Evolutionary conservation across 257 asterid genomes (phyloP).

Genomic region (Parsonsia alboflavescens): DNA sequence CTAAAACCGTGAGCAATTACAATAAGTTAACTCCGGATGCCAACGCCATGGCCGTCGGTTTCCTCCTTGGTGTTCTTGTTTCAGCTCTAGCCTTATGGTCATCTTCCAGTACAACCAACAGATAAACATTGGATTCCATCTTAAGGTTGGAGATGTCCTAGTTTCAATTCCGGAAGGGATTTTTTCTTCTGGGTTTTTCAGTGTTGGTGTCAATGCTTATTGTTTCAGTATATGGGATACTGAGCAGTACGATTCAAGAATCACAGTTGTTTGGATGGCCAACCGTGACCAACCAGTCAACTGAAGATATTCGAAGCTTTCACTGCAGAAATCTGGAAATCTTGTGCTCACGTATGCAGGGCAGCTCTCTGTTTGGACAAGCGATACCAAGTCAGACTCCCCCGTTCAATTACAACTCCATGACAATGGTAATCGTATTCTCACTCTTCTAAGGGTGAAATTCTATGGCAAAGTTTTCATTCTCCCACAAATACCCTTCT

Average conservation of each 20-base stretch:
- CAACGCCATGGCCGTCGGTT: constrained; percentile 10
- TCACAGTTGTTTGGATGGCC: constrained; percentile 39
- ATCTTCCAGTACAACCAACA: constrained; percentile 9
- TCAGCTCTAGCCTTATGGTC: background rate
- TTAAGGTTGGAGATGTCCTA: background rate
- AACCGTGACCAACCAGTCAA: constrained; percentile 34
- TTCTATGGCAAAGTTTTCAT: constrained; percentile 39
- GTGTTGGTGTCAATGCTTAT: constrained; percentile 28
- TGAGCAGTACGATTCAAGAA: constrained; percentile 5
- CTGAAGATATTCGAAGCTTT: constrained; percentile 16
- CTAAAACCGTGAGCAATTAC: background rate
- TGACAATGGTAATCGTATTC: constrained; percentile 34
- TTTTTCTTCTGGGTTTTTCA: constrained; percentile 29
- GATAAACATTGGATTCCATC: constrained; percentile 14
- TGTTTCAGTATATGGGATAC: constrained; percentile 33
- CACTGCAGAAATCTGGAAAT: constrained; percentile 20
- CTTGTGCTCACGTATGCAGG: constrained; percentile 28
- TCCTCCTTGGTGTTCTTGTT: constrained; percentile 6
- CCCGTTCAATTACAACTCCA: constrained; percentile 5
- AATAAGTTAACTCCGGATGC: background rate
- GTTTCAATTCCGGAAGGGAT: constrained; percentile 10
- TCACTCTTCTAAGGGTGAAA: constrained; percentile 1
- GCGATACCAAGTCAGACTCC: background rate
- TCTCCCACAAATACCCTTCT: constrained; percentile 33
- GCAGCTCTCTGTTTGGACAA: constrained; percentile 24